Evolutionary conservation across 179 eudicot genomes (phyloP), one percentile per base, ranked within the genome.

Genomic region (Nepenthes alata): DNA sequence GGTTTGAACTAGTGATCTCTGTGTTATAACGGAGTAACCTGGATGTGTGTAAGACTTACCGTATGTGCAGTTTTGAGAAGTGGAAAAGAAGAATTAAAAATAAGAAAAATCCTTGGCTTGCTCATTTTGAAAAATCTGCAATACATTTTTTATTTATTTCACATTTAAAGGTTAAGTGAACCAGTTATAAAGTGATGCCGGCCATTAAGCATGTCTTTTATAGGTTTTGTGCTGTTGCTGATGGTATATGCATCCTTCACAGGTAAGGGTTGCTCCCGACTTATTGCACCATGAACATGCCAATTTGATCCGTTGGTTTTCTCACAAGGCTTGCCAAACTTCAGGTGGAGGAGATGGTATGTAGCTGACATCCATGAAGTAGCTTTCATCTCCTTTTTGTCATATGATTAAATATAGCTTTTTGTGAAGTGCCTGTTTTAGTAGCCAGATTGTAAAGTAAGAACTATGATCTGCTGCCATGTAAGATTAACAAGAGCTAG

Each of bases 291-390:
- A 70, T 39, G 88, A 79, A 52, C 78, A 63, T 63, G 74, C 80
- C 16, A 59, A 51, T 60, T 57, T 81, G 63, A 65, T 67, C 11
- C 84, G 87, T 54, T 81, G 72, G 69, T 84, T 88, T 74, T 61
- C 89, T 15, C 80, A 67, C 60, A 67, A 72, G 68, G 63, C 69
- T 41, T 70, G 66, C 47, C 74, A 65, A 4, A 64, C 78, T 11
- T 52, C 59, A 35, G 73, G 70, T 49, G 67, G 55, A 41, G 70
- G 77, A 72, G 76, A 83, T 15, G 84, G 87, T 80, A 73, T 62
- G 73, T 60, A 6, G 51, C 15, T 47, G 39, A 37, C 44, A 44
- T 50, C 0, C 49, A 6, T 49, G 12, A 14, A 13, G 11, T 47
- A 25, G 13, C 47, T 37, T 44, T 34, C 38, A 57, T 45, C 47